Conservation (phyloP, 176 grass and related monocot species). For the Olyra latifolia region DNA sequence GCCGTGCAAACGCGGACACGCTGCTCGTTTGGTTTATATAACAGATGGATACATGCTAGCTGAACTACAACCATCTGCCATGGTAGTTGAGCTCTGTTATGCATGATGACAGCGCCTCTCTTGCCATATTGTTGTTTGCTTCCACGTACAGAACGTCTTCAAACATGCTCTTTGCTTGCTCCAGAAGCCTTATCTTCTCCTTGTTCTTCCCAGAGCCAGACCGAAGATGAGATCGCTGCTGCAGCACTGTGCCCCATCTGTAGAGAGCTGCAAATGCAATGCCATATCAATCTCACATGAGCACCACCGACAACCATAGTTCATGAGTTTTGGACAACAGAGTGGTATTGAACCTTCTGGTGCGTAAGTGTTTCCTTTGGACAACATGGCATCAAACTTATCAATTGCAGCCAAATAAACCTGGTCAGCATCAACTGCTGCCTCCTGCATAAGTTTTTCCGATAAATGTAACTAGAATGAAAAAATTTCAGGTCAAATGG, state of each 20-base stretch:
- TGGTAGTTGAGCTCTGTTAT: constrained; percentile 87
- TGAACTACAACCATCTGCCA: constrained; percentile 35
- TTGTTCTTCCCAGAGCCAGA: constrained; percentile 43
- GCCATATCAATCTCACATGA: neutral
- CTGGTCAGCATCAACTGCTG: constrained; percentile 74
- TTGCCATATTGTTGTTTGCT: constrained; percentile 60
- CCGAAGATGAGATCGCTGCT: constrained; percentile 72
- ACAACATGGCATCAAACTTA: constrained; percentile 90
- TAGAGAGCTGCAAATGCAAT: constrained; percentile 66
- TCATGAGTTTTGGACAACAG: neutral
- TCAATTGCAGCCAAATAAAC: constrained; percentile 91
- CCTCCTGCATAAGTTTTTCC: constrained; percentile 63
- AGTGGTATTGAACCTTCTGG: constrained; percentile 62
- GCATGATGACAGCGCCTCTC: constrained; percentile 79
- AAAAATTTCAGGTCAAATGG: neutral
- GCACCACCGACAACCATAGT: neutral
- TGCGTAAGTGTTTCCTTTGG: constrained; percentile 68
- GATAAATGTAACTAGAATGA: neutral
- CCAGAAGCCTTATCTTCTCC: constrained; percentile 82
- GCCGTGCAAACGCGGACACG: no score
- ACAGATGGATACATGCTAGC: no score
- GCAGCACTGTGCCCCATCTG: constrained; percentile 79
- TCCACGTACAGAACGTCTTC: constrained; percentile 87
- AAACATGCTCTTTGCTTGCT: constrained; percentile 89
- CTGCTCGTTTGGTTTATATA: no score